phyloP scores from a whole-genome alignment of 768 basidiomycete genomes.

The Boletus patriciae region DNA sequence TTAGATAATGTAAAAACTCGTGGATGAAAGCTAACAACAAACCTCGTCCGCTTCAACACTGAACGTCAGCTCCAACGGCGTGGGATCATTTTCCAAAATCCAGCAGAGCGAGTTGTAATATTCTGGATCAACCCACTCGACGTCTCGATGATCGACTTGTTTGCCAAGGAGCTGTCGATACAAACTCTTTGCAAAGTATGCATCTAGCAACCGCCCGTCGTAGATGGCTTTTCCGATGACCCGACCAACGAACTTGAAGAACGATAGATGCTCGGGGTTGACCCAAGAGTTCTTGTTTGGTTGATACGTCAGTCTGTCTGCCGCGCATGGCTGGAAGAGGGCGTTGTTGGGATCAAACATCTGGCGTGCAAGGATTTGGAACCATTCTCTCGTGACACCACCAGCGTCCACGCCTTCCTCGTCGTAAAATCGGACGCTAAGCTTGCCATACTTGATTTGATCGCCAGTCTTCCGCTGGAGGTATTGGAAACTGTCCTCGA shows the following conservation, averaged over 20 bases:
- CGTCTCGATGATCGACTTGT: slow-evolving; percentile 92
- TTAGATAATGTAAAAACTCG: background rate
- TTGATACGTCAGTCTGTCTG: slow-evolving; percentile 93
- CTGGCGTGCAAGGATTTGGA: slow-evolving; percentile 94
- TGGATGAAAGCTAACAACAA: slow-evolving; percentile 5
- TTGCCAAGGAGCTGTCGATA: slow-evolving; percentile 95
- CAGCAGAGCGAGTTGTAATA: slow-evolving; percentile 98
- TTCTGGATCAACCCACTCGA: slow-evolving; percentile 97
- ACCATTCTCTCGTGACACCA: slow-evolving; percentile 98
- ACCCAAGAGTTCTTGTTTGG: slow-evolving; percentile 93
- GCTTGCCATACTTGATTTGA: slow-evolving; percentile 96
- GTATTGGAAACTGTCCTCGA: slow-evolving; percentile 95
- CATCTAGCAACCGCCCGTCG: slow-evolving; percentile 93
- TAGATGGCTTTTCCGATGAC: slow-evolving; percentile 98
- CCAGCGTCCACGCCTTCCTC: slow-evolving; percentile 99
- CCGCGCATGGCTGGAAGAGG: slow-evolving; percentile 96
- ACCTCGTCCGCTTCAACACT: slow-evolving; percentile 95
- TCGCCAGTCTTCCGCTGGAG: slow-evolving; percentile 89
- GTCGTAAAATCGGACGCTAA: slow-evolving; percentile 93
- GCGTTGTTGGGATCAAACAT: slow-evolving; percentile 99
- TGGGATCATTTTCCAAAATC: slow-evolving; percentile 97
- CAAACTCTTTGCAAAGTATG: slow-evolving; percentile 95
- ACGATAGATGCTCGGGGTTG: slow-evolving; percentile 92
- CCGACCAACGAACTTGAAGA: slow-evolving; percentile 98
- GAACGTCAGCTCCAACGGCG: slow-evolving; percentile 83